Conservation (phyloP, 2,329 filamentous ascomycete species). For the Bipolaris victoriae region DNA sequence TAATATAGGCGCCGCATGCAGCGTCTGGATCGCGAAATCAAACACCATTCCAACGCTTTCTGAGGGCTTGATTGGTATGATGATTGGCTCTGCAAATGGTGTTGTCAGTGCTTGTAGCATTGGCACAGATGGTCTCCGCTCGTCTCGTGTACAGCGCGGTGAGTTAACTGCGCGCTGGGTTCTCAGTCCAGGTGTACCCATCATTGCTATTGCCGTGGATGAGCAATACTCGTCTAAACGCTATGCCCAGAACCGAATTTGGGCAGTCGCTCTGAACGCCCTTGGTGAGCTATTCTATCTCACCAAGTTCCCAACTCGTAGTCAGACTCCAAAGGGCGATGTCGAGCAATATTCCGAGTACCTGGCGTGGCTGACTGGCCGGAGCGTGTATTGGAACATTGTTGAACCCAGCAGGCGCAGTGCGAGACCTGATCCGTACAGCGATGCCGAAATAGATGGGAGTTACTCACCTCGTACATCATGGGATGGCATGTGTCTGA, state of each 20-base stretch:
- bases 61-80: constrained; percentile 77
- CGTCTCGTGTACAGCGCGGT: constrained; percentile 70
- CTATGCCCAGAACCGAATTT: constrained; percentile 73
- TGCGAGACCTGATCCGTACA: constrained; percentile 74
- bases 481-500: constrained; percentile 73
- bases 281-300: constrained; percentile 91
- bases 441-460: constrained; percentile 67
- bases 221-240: constrained; percentile 78
- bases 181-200: constrained; percentile 89
- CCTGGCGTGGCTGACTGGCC: constrained; percentile 79
- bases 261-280: constrained; percentile 93
- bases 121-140: constrained; percentile 64
- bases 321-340: constrained; percentile 56
- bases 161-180: constrained; percentile 88
- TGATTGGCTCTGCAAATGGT: constrained; percentile 83
- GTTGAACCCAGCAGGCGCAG: constrained; percentile 77
- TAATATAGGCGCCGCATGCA: constrained; percentile 72
- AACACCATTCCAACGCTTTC: constrained; percentile 72
- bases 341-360: constrained; percentile 63
- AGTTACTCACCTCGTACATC: constrained; percentile 84
- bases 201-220: constrained; percentile 82
- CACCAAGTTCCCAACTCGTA: constrained; percentile 68
- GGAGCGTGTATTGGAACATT: constrained; percentile 80
- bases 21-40: constrained; percentile 90
- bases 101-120: constrained; percentile 83